Percentiles rank a stretch among this genome's conserved stretches.
Evolutionary conservation across 2,329 filamentous ascomycete species (phyloP).

Genomic region (Cercospora sp.): DNA sequence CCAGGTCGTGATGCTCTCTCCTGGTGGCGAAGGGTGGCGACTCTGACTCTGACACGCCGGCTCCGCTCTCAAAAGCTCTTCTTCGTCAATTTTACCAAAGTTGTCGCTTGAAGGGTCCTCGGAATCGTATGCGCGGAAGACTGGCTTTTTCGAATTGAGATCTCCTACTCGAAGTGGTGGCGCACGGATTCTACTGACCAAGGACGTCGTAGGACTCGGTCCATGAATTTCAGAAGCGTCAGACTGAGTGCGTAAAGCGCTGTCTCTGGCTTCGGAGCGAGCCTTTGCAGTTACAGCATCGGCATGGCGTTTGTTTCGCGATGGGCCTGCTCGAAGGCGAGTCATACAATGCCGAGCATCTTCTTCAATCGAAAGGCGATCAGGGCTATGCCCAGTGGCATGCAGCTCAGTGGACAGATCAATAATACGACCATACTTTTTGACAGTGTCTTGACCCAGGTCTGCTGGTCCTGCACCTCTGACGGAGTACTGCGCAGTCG

Average conservation of each 20-base stretch:
- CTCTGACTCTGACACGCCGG: not conserved
- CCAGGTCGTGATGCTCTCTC: slow-evolving; percentile 55
- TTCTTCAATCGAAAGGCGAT: not conserved
- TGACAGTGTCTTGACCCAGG: not conserved
- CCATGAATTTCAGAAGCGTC: not conserved
- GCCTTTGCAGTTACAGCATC: not conserved
- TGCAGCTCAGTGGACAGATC: not conserved
- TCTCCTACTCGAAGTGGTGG: not conserved
- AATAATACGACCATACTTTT: not conserved
- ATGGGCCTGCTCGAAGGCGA: not conserved
- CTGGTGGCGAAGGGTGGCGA: not conserved
- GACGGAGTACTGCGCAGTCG: not conserved
- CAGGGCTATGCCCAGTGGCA: not conserved
- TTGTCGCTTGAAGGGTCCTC: slow-evolving; percentile 30
- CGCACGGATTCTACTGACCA: not conserved
- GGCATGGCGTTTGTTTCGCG: not conserved
- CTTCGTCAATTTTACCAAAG: slow-evolving; percentile 33
- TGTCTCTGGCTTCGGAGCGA: not conserved
- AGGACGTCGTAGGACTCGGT: not conserved
- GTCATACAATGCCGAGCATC: not conserved
- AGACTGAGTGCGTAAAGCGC: not conserved
- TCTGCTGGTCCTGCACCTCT: not conserved
- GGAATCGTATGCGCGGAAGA: not conserved
- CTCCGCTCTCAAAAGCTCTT: slow-evolving; percentile 21
- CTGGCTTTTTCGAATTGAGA: not conserved